A percentile compares a stretch with the other conserved stretches of the same genome.
Conservation (phyloP, 768 basidiomycete genomes). For the Trametes sanguinea region DNA sequence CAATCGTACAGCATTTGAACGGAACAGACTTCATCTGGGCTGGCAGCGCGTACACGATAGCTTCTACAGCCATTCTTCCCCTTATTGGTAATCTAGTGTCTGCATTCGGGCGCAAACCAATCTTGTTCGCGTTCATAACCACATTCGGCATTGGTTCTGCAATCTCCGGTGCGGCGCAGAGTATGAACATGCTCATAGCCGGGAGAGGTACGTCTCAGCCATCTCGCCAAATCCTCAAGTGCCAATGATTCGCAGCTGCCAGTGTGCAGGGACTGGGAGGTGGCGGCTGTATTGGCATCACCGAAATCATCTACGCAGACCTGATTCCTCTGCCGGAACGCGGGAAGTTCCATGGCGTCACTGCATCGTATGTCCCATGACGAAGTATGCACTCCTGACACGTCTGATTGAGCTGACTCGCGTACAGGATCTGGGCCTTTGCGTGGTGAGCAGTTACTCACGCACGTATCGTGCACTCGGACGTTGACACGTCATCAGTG, state of each 20-base stretch:
- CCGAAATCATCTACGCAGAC: constrained; percentile 30
- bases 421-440: neutral
- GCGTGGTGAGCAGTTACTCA: neutral
- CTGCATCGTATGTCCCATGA: neutral
- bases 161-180: constrained; percentile 40
- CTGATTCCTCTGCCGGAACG: constrained; percentile 30
- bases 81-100: constrained; percentile 35
- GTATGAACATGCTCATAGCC: constrained; percentile 44
- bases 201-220: constrained; percentile 28
- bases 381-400: neutral
- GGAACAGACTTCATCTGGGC: constrained; percentile 30
- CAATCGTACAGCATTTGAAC: constrained; percentile 21
- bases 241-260: constrained; percentile 5
- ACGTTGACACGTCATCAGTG: constrained; percentile 2
- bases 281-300: constrained; percentile 21
- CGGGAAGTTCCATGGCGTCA: constrained; percentile 34
- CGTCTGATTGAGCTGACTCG: neutral
- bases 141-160: constrained; percentile 44
- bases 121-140: constrained; percentile 31
- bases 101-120: constrained; percentile 38
- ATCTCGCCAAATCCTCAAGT: neutral
- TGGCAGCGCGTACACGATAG: constrained; percentile 36
- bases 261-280: constrained; percentile 32
- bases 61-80: constrained; percentile 38
- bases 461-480: neutral